These are phyloP conservation scores for Verticillium klebahnii DNA, from an alignment of 2,329 filamentous ascomycete species.

Conservation along the genomic window DNA sequence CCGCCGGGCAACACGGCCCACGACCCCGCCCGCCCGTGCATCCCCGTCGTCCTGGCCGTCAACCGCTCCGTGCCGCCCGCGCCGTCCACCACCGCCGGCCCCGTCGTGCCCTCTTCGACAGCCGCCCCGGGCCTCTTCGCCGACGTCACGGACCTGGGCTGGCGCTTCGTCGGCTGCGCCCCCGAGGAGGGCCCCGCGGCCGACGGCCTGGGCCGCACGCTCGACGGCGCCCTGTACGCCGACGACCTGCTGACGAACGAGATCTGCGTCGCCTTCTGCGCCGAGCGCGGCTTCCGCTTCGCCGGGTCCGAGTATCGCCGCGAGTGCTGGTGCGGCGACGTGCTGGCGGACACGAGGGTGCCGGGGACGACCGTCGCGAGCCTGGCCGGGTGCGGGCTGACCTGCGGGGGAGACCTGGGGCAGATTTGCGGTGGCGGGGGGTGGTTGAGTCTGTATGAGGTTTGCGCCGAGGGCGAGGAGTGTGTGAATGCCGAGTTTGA, in stretches of 20 bases:
- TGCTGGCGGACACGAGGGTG: constrained; percentile 19
- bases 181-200: constrained; percentile 18
- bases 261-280: constrained; percentile 8
- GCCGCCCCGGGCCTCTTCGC: constrained; percentile 10
- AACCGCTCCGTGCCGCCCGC: neutral
- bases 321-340: constrained; percentile 31
- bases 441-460: constrained; percentile 25
- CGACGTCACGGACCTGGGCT: constrained; percentile 18
- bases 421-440: constrained; percentile 24
- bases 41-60: constrained; percentile 1
- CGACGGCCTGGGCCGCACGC: constrained; percentile 18
- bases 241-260: constrained; percentile 6
- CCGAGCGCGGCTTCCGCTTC: constrained; percentile 16
- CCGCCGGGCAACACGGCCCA: constrained; percentile 27
- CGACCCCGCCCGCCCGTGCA: constrained; percentile 1
- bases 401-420: constrained; percentile 26
- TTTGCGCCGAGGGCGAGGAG: constrained; percentile 12
- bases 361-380: constrained; percentile 7
- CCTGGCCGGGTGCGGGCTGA: constrained; percentile 24
- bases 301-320: constrained; percentile 30
- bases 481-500: constrained; percentile 18
- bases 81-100: neutral
- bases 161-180: constrained; percentile 19
- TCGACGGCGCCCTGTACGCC: constrained; percentile 7
- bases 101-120: constrained; percentile 2